A percentile compares a stretch with the other conserved stretches of the same genome.
Evolutionary conservation across 108 stramenopile genomes (phyloP).

Genomic region (Conticribra weissflogii): DNA sequence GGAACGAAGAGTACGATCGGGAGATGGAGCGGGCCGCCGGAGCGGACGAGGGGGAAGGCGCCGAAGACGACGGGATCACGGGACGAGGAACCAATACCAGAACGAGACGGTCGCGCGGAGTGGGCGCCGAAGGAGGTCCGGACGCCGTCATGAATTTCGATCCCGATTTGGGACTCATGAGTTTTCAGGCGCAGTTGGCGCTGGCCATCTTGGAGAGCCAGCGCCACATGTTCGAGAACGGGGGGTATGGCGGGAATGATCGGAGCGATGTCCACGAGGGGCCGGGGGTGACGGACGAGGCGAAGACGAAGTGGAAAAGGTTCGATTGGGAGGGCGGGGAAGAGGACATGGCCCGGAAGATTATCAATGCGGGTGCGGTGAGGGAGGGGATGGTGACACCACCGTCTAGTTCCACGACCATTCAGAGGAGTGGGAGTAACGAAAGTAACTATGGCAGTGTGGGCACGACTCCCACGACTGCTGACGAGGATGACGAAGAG

Average conservation of each 20-base stretch:
- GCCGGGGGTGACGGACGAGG: conserved; percentile 75
- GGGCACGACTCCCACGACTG: conserved; percentile 1
- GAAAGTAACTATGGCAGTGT: conserved; percentile 43
- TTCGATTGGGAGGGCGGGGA: conserved; percentile 60
- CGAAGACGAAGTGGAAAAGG: conserved; percentile 68
- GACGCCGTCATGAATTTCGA: conserved; percentile 50
- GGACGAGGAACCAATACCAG: not conserved
- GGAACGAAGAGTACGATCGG: conserved; percentile 77
- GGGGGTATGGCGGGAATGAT: conserved; percentile 79
- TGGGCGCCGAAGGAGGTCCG: conserved; percentile 1
- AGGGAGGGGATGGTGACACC: not conserved
- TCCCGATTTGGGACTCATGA: conserved; percentile 67
- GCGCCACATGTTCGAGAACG: conserved; percentile 83
- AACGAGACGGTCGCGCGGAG: too few relatives aligned
- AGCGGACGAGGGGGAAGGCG: conserved; percentile 3
- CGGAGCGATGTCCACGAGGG: conserved; percentile 34
- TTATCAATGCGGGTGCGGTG: not conserved
- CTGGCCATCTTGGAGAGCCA: conserved; percentile 88
- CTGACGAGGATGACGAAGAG: conserved; percentile 1
- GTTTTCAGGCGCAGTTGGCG: conserved; percentile 92
- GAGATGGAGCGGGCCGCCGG: conserved; percentile 34
- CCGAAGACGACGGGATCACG: not conserved
- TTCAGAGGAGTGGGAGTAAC: conserved; percentile 1
- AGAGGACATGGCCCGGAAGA: conserved; percentile 27
- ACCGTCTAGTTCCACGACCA: not conserved